These are phyloP conservation scores for Omphalea diandra DNA, from an alignment of 441 rosid species.

Conservation along the genomic window DNA sequence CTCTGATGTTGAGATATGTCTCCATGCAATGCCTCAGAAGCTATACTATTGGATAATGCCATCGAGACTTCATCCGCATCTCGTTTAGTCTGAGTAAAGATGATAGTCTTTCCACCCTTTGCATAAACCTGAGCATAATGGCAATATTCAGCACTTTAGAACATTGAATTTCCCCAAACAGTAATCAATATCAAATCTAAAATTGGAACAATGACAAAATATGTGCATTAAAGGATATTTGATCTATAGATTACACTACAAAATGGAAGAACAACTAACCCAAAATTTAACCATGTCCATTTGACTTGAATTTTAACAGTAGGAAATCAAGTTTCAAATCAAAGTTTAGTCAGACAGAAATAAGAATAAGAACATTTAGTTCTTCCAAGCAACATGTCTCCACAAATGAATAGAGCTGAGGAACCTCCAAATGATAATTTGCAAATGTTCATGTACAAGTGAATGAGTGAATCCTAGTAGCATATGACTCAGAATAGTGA, in stretches of 20 bases:
- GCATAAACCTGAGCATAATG: constrained; percentile 72
- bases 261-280: background rate
- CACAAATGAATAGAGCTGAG: background rate
- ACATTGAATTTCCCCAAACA: background rate
- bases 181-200: background rate
- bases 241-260: background rate
- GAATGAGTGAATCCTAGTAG: background rate
- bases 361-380: background rate
- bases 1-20: constrained; percentile 99
- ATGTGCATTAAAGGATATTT: background rate
- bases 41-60: constrained; percentile 72
- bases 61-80: constrained; percentile 97
- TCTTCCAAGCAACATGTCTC: background rate
- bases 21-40: constrained; percentile 96
- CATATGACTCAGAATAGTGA: background rate
- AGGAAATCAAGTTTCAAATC: background rate
- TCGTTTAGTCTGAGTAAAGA: constrained; percentile 90
- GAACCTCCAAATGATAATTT: background rate
- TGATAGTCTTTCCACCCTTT: constrained; percentile 97
- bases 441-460: background rate
- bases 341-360: background rate
- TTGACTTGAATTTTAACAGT: background rate
- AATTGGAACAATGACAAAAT: background rate
- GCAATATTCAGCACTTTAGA: background rate
- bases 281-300: background rate